Evolutionary conservation across 306 rosid species (phyloP).

Genomic region (Cucumis melo): DNA sequence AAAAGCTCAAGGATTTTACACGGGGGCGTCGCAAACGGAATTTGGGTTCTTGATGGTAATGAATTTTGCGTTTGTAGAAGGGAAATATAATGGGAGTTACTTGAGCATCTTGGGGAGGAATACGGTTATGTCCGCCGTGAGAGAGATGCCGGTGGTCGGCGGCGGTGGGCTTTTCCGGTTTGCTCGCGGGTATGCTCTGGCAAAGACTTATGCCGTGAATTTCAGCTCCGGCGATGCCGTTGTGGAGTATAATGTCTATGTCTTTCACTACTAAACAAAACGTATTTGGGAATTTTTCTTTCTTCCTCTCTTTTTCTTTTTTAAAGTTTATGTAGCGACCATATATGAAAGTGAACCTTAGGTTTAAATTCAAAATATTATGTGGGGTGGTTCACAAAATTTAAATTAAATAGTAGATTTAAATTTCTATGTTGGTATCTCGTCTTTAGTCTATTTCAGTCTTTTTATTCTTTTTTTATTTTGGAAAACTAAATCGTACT

Average conservation of each 20-base stretch:
- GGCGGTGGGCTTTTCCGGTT: constrained; percentile 57
- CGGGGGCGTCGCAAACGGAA: constrained; percentile 41
- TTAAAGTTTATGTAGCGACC: too few relatives aligned
- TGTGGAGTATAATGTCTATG: constrained; percentile 53
- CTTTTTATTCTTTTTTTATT: too few relatives aligned
- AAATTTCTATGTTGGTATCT: too few relatives aligned
- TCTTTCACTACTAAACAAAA: constrained; percentile 23
- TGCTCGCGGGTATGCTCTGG: constrained; percentile 54
- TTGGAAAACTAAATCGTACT: too few relatives aligned
- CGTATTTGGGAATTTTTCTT: not conserved
- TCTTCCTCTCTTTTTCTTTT: too few relatives aligned
- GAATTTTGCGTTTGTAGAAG: constrained; percentile 40
- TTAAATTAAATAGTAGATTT: too few relatives aligned
- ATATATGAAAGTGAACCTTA: too few relatives aligned
- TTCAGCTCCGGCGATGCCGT: constrained; percentile 20
- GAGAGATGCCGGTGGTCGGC: constrained; percentile 68
- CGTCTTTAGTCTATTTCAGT: too few relatives aligned
- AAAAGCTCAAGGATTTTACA: constrained; percentile 49
- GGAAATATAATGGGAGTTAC: constrained; percentile 42
- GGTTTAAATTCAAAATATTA: too few relatives aligned
- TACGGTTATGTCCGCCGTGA: constrained; percentile 12
- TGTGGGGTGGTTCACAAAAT: too few relatives aligned
- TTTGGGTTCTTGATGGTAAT: constrained; percentile 31
- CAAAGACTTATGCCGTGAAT: constrained; percentile 15
- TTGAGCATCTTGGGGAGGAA: constrained; percentile 56